These are phyloP conservation scores for Metschnikowia anglica DNA, from an alignment of 805 yeast genomes.

Conservation along the genomic window DNA sequence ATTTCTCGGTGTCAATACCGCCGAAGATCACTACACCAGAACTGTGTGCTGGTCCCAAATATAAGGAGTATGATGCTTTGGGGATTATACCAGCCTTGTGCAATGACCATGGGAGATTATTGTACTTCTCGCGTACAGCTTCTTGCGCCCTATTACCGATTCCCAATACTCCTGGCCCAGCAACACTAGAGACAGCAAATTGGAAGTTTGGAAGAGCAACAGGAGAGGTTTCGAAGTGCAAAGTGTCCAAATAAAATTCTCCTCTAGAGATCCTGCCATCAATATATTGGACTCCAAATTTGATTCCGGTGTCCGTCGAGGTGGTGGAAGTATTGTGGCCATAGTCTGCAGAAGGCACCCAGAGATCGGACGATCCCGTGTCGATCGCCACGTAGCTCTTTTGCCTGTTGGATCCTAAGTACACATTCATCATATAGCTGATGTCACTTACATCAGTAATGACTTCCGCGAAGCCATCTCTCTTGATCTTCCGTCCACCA, in stretches of 20 bases:
- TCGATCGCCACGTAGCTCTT: conserved; percentile 36
- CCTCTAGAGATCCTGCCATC: conserved; percentile 13
- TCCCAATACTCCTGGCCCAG: conserved; percentile 14
- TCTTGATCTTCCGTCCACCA: conserved; percentile 3
- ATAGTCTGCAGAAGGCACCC: conserved; percentile 27
- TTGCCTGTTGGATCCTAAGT: conserved; percentile 19
- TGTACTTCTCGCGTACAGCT: conserved; percentile 5
- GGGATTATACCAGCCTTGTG: conserved; percentile 56
- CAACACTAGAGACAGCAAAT: conserved; percentile 10
- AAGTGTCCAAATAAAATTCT: conserved; percentile 11
- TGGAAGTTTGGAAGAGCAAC: conserved; percentile 12
- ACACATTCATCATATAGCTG: conserved; percentile 16
- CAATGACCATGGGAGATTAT: conserved; percentile 64
- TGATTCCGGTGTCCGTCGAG: conserved; percentile 9
- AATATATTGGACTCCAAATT: conserved; percentile 9
- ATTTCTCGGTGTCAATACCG: conserved; percentile 43
- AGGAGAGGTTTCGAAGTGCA: conserved; percentile 6
- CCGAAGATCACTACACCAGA: conserved; percentile 41
- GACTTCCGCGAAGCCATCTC: conserved; percentile 5
- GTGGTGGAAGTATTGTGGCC: conserved; percentile 7
- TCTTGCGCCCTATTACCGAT: conserved; percentile 11
- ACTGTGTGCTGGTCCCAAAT: conserved; percentile 40
- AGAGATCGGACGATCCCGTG: conserved; percentile 47
- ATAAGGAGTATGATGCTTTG: conserved; percentile 60
- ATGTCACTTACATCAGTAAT: conserved; percentile 7